Percentiles rank a stretch among this genome's conserved stretches.
Conservation (phyloP, 1,284 basidiomycete genomes). For the Sphaerobolus stellatus region DNA sequence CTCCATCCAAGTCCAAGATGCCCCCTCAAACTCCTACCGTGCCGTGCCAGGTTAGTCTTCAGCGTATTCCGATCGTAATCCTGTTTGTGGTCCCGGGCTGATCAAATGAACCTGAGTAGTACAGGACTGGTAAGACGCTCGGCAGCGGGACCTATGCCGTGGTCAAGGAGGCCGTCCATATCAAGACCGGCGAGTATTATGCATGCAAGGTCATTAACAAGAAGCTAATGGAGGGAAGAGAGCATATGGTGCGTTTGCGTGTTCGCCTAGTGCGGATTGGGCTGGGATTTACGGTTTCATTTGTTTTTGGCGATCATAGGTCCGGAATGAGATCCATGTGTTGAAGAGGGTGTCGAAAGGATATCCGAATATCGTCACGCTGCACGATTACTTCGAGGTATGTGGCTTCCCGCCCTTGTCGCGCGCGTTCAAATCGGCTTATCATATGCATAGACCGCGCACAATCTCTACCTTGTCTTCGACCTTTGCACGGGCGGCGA, state of each 20-base stretch:
- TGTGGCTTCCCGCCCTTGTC: slow-evolving; percentile 21
- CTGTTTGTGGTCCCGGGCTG: not conserved
- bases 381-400: slow-evolving; percentile 97
- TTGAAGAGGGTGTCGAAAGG: slow-evolving; percentile 94
- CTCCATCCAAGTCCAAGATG: slow-evolving; percentile 1
- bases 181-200: slow-evolving; percentile 80
- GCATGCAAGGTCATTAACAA: slow-evolving; percentile 97
- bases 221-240: slow-evolving; percentile 93
- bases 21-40: slow-evolving; percentile 44
- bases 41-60: slow-evolving; percentile 56
- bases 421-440: slow-evolving; percentile 1
- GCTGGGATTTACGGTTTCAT: not conserved
- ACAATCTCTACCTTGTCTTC: slow-evolving; percentile 94
- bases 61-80: not conserved
- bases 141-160: slow-evolving; percentile 92
- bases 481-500: slow-evolving; percentile 98
- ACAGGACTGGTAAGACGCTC: slow-evolving; percentile 89
- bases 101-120: slow-evolving; percentile 48
- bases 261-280: too few species aligned
- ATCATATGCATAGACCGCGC: slow-evolving; percentile 61
- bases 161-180: slow-evolving; percentile 94
- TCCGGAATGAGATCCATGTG: slow-evolving; percentile 95
- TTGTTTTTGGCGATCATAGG: slow-evolving; percentile 54
- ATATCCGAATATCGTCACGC: slow-evolving; percentile 83
- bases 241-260: slow-evolving; percentile 74